Evolutionary conservation across 805 yeast species (phyloP).

Genomic region (Sungouiozyma ichnusensis): DNA sequence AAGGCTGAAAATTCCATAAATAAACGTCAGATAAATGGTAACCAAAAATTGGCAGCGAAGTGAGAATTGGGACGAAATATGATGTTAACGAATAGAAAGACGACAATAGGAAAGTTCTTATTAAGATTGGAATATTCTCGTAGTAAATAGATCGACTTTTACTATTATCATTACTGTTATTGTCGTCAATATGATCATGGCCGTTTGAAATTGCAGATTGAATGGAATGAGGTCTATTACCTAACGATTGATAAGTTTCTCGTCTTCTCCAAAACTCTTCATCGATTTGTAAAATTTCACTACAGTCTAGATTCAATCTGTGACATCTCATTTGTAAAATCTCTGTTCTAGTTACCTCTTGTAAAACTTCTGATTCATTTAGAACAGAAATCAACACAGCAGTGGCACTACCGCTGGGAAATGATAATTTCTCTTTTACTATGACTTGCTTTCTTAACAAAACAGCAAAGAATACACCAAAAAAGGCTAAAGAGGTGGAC

Average conservation of each 20-base stretch:
- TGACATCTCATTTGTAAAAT: constrained; percentile 27
- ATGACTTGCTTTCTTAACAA: constrained; percentile 81
- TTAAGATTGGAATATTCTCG: constrained; percentile 50
- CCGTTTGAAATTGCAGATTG: not conserved
- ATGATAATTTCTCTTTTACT: constrained; percentile 75
- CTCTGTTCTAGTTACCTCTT: constrained; percentile 25
- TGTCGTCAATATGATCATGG: not conserved
- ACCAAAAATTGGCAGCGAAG: constrained; percentile 72
- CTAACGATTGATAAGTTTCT: constrained; percentile 6
- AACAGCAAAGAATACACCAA: constrained; percentile 92
- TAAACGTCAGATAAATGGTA: constrained; percentile 44
- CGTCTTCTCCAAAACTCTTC: constrained; percentile 4
- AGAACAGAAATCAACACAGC: constrained; percentile 85
- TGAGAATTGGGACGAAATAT: constrained; percentile 62
- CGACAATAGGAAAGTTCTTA: constrained; percentile 54
- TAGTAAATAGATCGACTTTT: constrained; percentile 7
- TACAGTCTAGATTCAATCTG: constrained; percentile 16
- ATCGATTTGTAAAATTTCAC: constrained; percentile 17
- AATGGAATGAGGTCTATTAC: constrained; percentile 5
- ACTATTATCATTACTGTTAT: not conserved
- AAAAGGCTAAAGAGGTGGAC: constrained; percentile 81
- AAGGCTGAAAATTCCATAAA: constrained; percentile 85
- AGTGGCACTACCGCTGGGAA: constrained; percentile 94
- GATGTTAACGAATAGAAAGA: constrained; percentile 62
- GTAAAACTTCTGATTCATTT: constrained; percentile 52